A percentile compares a stretch with the other conserved stretches of the same genome.
These are phyloP conservation scores for Mycena latifolia DNA, from an alignment of 768 basidiomycete species.

Conservation along the genomic window DNA sequence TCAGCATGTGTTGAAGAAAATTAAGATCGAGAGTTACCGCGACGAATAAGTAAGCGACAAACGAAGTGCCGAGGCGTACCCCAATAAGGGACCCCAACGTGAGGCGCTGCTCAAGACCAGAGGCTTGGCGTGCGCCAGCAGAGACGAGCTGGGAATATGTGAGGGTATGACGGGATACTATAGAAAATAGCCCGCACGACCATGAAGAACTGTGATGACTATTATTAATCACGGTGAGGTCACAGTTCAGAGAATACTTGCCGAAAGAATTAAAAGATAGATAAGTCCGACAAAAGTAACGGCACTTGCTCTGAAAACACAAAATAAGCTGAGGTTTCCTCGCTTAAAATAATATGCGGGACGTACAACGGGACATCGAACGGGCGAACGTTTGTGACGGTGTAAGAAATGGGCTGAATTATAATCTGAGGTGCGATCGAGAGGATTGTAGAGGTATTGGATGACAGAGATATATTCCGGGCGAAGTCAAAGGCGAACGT, in stretches of 20 bases:
- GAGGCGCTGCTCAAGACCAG: slow-evolving; percentile 50
- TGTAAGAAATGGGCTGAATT: slow-evolving; percentile 61
- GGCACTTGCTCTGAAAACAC: slow-evolving; percentile 64
- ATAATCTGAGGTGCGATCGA: slow-evolving; percentile 62
- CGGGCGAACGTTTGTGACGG: slow-evolving; percentile 62
- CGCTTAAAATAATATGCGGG: background rate
- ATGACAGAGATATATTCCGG: slow-evolving; percentile 42
- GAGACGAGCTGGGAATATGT: slow-evolving; percentile 45
- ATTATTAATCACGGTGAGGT: background rate
- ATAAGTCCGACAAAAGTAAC: slow-evolving; percentile 68
- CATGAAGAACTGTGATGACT: slow-evolving; percentile 47
- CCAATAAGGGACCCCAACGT: slow-evolving; percentile 46
- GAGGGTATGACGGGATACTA: too few relatives aligned
- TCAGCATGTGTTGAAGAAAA: background rate
- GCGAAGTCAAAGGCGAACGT: slow-evolving; percentile 49
- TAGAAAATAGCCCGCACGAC: slow-evolving; percentile 45
- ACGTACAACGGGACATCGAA: slow-evolving; percentile 72
- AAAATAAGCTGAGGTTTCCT: background rate
- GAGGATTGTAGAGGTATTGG: slow-evolving; percentile 52
- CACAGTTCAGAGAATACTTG: background rate
- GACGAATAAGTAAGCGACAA: slow-evolving; percentile 52
- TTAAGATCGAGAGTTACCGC: slow-evolving; percentile 49
- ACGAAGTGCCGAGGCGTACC: slow-evolving; percentile 45
- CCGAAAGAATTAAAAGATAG: slow-evolving; percentile 60
- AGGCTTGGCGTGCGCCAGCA: slow-evolving; percentile 48